A percentile compares a stretch with the other conserved stretches of the same genome.
These are phyloP conservation scores for Oenanthe sinensis DNA, from an alignment of 129 eudicot genomes.

Conservation along the genomic window DNA sequence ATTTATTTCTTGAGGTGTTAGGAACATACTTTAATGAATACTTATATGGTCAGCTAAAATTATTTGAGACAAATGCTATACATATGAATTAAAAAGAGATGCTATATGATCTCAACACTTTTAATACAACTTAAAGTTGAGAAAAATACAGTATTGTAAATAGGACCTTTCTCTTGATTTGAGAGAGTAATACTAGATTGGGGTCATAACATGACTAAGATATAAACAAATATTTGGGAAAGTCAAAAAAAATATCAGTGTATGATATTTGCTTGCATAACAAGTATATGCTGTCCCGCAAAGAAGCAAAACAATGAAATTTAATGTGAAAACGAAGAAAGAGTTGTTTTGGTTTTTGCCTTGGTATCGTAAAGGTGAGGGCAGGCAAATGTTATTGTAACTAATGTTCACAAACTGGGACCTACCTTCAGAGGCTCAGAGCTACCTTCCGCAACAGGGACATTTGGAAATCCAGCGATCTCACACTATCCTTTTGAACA, in stretches of 20 bases:
- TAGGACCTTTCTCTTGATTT: too few species aligned
- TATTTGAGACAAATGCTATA: background rate
- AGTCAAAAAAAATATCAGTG: background rate
- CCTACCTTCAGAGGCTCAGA: constrained; percentile 73
- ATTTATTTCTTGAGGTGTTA: background rate
- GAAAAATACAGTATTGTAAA: background rate
- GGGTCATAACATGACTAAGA: background rate
- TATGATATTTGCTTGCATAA: background rate
- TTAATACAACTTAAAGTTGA: background rate
- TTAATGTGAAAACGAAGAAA: background rate
- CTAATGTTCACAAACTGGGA: background rate
- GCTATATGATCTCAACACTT: background rate
- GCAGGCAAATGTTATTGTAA: background rate
- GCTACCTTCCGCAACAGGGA: constrained; percentile 87
- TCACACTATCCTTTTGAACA: constrained; percentile 96
- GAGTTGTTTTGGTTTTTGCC: background rate
- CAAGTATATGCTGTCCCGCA: background rate
- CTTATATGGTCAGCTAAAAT: background rate
- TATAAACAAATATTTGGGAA: background rate
- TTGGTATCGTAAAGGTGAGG: background rate
- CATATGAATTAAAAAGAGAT: background rate
- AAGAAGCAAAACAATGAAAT: constrained; percentile 1
- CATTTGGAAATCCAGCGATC: constrained; percentile 75
- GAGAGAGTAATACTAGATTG: background rate
- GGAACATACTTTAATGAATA: background rate